Base-by-base conservation (phyloP, 257 asterid species). In the Penstemon barbatus region DNA sequence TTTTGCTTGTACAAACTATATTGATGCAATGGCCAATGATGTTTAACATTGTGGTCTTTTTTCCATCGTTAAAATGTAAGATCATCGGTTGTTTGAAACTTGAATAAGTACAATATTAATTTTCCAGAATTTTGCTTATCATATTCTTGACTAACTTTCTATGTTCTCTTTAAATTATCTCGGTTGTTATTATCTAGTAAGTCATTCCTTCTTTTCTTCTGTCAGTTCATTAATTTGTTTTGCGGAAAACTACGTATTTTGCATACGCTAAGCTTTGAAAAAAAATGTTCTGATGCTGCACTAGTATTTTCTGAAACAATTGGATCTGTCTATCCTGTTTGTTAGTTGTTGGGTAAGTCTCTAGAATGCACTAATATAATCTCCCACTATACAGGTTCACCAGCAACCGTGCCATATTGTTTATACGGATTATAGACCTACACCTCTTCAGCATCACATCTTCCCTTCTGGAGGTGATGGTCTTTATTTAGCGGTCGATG, bases 381-480 rank as follows among this genome's bases (percentile, higher is more conserved):
- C 58, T 74, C 64, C 64, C 70, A 43, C 56, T 75, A 68, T 85
- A 76, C 89, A 93, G 97, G 96, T 93, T 69, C 99, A 91, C 77
- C 92, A 80, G 78, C 97, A 94, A 77, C 99, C 99, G 57, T 94
- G 99, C 71, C 99, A 94, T 73, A 87, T 94, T 70, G 99, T 94
- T 49, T 94, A 91, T 74, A 94, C 99, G 8, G 97, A 94, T 80
- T 94, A 88, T 67, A 79, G 99, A 75, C 99, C 99, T 43, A 94
- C 99, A 56, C 99, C 99, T 9, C 97, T 94, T 77, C 99, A 91
- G 82, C 99, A 94, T 79, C 87, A 89, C 68, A 66, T 94, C 56
- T 94, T 94, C 78, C 99, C 99, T 61, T 82, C 90, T 63, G 99
- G 99, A 61, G 95, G 97, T 58, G 90, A 87, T 68, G 99, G 99